Evolutionary conservation across 192 early-diverging fungal species (phyloP).

Genomic region (Backusella tuberculispora): DNA sequence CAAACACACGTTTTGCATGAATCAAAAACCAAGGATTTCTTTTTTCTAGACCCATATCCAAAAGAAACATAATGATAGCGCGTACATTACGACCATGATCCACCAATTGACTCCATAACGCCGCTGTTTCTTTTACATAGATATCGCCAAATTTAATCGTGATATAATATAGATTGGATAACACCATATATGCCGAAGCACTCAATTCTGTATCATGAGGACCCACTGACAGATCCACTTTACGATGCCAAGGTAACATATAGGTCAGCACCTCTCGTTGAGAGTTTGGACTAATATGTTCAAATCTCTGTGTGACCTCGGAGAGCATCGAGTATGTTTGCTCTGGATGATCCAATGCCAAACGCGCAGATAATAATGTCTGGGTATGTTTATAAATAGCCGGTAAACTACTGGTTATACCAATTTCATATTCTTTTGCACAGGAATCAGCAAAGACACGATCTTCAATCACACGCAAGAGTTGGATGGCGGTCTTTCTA

Average conservation of each 20-base stretch:
- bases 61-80: constrained; percentile 70
- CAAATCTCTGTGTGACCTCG: constrained; percentile 75
- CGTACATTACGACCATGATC: constrained; percentile 63
- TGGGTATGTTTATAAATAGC: constrained; percentile 83
- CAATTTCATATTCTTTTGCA: constrained; percentile 68
- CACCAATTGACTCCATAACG: constrained; percentile 77
- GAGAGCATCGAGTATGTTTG: constrained; percentile 73
- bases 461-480: constrained; percentile 74
- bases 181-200: constrained; percentile 57
- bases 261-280: constrained; percentile 75
- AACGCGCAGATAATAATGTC: constrained; percentile 63
- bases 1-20: constrained; percentile 80
- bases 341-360: constrained; percentile 67
- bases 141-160: constrained; percentile 82
- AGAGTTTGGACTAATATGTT: constrained; percentile 57
- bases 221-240: constrained; percentile 62
- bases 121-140: constrained; percentile 75
- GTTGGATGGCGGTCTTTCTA: constrained; percentile 67
- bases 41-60: constrained; percentile 71
- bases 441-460: constrained; percentile 62
- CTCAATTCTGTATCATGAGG: constrained; percentile 50
- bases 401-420: constrained; percentile 71
- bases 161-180: constrained; percentile 82
- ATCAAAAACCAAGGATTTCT: constrained; percentile 80
- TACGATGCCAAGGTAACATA: constrained; percentile 82